Evolutionary conservation across 2,329 filamentous ascomycete species (phyloP), one percentile per base, ranked within the genome.

Genomic region (Pyrenophora tritici-repentis): DNA sequence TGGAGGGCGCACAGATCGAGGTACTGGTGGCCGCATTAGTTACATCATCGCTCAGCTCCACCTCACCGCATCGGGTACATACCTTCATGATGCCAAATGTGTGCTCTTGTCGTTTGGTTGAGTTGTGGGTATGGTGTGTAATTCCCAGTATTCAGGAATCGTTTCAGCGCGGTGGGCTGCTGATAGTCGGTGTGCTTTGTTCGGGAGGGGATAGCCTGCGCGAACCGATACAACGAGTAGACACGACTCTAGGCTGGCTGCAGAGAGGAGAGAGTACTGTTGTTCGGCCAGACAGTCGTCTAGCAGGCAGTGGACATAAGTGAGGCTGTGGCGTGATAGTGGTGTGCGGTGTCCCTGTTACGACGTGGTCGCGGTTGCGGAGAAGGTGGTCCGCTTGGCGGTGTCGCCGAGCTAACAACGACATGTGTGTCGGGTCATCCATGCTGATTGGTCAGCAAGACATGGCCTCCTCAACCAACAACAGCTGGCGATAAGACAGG

Each of bases 1-100:
- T 97, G 92, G 71, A 97, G 92, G 62, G 95, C 89, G 75, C 86
- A 87, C 58, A 96, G 84, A 55, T 93, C 91, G 67, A 99, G 82
- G 76, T 95, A 99, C 93, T 99, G 73, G 39, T 45, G 40, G 41
- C 59, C 44, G 34, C 44, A 54, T 71, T 44, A 71, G 63, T 60
- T 70, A 72, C 70, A 54, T 62, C 59, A 62, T 61, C 50, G 45
- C 42, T 42, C 56, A 43, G 41, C 56, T 24, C 13, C 20, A 20
- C 58, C 53, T 58, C 55, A 54, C 56, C 56, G 55, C 54, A 42
- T 47, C 40, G 22, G 26, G 35, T 40, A 63, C 71, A 20, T 56
- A 75, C 73, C 68, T 75, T 75, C 73, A 75, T 75, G 22, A 55
- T 66, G 67, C 42, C 56, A 51, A 46, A 37, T 47, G 34, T 26